Conservation (phyloP, 331 rosid genomes). For the Pyrus hybrid region DNA sequence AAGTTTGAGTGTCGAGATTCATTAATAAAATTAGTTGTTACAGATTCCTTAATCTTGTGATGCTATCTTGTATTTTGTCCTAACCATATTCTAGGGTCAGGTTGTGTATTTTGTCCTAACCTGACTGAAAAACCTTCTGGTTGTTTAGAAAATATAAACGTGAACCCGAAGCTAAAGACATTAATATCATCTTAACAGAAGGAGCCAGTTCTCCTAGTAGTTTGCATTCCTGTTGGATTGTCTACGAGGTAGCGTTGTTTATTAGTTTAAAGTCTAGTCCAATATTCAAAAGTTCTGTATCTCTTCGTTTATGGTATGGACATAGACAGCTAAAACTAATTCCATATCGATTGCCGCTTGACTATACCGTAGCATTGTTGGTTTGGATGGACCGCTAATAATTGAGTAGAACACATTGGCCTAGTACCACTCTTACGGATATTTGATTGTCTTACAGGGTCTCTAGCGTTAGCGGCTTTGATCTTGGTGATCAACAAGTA, state of each 20-base stretch:
- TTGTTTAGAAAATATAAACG: background rate
- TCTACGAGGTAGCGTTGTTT: background rate
- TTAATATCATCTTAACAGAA: background rate
- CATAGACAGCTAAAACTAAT: background rate
- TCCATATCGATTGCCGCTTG: background rate
- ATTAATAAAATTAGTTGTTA: background rate
- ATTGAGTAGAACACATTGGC: background rate
- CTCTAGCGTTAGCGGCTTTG: background rate
- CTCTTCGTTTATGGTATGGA: background rate
- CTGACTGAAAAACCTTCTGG: background rate
- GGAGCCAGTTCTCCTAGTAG: background rate
- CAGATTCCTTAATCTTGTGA: background rate
- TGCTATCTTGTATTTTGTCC: background rate
- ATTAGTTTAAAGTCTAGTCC: background rate
- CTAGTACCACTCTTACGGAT: too few relatives aligned
- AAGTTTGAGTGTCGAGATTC: background rate
- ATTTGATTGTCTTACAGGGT: background rate
- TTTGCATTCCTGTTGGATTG: background rate
- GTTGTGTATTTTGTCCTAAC: background rate
- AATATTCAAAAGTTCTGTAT: background rate
- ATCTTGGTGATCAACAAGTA: background rate
- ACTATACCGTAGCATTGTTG: background rate
- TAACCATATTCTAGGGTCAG: background rate
- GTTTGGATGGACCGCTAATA: background rate
- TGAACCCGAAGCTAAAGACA: background rate